Evolutionary conservation across 2,329 filamentous ascomycete genomes (phyloP).

Genomic region (Nemania abortiva): DNA sequence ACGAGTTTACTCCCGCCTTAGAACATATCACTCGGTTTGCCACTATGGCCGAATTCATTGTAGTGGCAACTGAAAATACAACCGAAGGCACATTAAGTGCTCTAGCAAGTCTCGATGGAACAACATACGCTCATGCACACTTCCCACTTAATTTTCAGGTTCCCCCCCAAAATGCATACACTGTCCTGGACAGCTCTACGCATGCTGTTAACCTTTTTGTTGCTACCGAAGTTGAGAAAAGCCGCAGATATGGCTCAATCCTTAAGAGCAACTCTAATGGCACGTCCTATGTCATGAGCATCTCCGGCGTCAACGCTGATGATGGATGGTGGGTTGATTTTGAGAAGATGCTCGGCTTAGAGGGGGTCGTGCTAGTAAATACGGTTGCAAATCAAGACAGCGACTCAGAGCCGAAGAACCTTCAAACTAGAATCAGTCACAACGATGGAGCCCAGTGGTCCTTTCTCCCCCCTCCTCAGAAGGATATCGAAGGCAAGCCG

Average conservation of each 20-base stretch:
- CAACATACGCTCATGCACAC: constrained; percentile 81
- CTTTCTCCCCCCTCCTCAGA: constrained; percentile 76
- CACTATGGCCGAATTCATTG: constrained; percentile 96
- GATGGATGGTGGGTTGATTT: constrained; percentile 86
- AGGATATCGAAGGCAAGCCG: constrained; percentile 76
- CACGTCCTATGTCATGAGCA: constrained; percentile 90
- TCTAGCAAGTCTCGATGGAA: constrained; percentile 86
- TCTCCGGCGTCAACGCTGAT: constrained; percentile 85
- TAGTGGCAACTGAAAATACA: constrained; percentile 81
- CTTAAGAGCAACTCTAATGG: constrained; percentile 99
- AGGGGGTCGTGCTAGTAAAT: constrained; percentile 91
- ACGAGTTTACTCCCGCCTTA: constrained; percentile 71
- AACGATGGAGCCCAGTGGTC: constrained; percentile 94
- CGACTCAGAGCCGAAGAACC: constrained; percentile 76
- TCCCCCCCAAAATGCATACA: constrained; percentile 84
- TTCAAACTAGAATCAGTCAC: constrained; percentile 93
- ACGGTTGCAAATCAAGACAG: constrained; percentile 80
- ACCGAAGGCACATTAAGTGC: constrained; percentile 78
- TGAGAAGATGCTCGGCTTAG: constrained; percentile 92
- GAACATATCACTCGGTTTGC: constrained; percentile 86
- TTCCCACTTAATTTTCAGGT: constrained; percentile 90
- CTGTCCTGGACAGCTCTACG: constrained; percentile 92
- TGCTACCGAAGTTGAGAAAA: constrained; percentile 75
- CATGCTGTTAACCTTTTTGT: constrained; percentile 96
- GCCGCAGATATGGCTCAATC: constrained; percentile 82